phyloP scores from a whole-genome alignment of 352 stramenopile genomes.

The Phytophthora pini region DNA sequence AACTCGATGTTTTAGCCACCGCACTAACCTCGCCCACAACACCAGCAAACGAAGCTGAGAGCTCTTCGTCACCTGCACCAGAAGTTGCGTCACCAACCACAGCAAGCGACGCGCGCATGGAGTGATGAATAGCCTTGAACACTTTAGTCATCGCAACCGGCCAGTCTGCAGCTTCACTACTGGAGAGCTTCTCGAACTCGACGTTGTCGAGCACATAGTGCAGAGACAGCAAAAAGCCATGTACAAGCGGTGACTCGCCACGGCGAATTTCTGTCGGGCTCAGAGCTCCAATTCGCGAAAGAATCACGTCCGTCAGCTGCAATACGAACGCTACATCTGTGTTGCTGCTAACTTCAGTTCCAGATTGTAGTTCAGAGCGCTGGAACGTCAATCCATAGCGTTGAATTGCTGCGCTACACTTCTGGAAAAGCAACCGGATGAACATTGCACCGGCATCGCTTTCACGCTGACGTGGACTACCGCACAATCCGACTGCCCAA shows the following conservation, averaged over 20 bases:
- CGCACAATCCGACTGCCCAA: slow-evolving; percentile 77
- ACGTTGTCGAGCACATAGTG: slow-evolving; percentile 81
- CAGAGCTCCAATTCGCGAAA: slow-evolving; percentile 43
- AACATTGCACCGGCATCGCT: slow-evolving; percentile 89
- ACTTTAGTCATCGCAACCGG: slow-evolving; percentile 49
- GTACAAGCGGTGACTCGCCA: slow-evolving; percentile 73
- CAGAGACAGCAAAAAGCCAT: slow-evolving; percentile 77
- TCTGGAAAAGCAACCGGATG: slow-evolving; percentile 78
- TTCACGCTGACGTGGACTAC: slow-evolving; percentile 80
- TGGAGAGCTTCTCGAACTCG: slow-evolving; percentile 42
- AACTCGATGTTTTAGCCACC: slow-evolving; percentile 52
- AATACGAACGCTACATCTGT: slow-evolving; percentile 60
- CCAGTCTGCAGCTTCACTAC: slow-evolving; percentile 46
- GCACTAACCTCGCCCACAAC: slow-evolving; percentile 76
- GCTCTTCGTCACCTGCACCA: slow-evolving; percentile 62
- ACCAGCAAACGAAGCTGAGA: slow-evolving; percentile 68
- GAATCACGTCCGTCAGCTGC: slow-evolving; percentile 61
- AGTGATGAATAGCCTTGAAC: slow-evolving; percentile 60
- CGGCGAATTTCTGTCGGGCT: slow-evolving; percentile 35
- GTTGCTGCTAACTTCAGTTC: slow-evolving; percentile 15
- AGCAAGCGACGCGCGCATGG: slow-evolving; percentile 68
- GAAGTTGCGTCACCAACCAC: slow-evolving; percentile 82
- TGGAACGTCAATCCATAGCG: slow-evolving; percentile 48
- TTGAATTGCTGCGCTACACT: slow-evolving; percentile 58
- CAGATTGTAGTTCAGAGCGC: slow-evolving; percentile 2